phyloP scores from a whole-genome alignment of 345 rosid species.

The Salix brachista region DNA sequence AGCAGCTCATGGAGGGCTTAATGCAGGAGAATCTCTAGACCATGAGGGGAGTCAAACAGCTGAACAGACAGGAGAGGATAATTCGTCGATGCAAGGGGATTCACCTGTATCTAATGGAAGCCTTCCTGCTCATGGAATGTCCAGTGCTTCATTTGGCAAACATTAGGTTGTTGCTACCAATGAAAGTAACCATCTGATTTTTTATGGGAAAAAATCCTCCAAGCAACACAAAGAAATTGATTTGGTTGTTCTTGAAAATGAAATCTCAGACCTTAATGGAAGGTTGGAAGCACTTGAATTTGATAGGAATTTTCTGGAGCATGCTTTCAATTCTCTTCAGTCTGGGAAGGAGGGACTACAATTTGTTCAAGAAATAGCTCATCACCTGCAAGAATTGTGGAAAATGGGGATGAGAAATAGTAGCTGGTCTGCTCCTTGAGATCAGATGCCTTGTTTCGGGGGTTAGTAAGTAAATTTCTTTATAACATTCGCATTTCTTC shows the following conservation, averaged over 20 bases:
- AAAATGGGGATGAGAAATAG: constrained; percentile 23
- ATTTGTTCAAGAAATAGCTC: constrained; percentile 44
- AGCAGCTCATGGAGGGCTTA: constrained; percentile 14
- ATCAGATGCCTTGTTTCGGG: not conserved
- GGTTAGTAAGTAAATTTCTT: constrained; percentile 9
- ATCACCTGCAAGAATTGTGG: constrained; percentile 39
- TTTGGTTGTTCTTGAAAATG: constrained; percentile 33
- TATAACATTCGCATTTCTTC: not conserved
- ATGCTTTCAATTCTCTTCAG: constrained; percentile 37
- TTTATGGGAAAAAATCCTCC: constrained; percentile 4
- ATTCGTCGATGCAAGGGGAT: not conserved
- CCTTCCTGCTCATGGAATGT: constrained; percentile 12
- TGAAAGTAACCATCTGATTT: constrained; percentile 1
- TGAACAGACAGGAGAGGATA: constrained; percentile 9
- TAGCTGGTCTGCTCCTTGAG: constrained; percentile 18
- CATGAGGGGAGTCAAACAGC: constrained; percentile 7
- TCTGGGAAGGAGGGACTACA: constrained; percentile 36
- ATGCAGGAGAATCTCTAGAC: constrained; percentile 15
- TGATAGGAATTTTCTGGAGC: constrained; percentile 39
- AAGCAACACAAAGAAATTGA: constrained; percentile 16
- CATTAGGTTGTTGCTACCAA: not conserved
- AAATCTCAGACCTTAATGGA: constrained; percentile 43
- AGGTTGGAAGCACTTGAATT: constrained; percentile 51
- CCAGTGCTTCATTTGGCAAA: constrained; percentile 1
- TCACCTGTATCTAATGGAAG: constrained; percentile 12